Conservation (phyloP, 305 asterid species). For the Caryopteris hybrid region DNA sequence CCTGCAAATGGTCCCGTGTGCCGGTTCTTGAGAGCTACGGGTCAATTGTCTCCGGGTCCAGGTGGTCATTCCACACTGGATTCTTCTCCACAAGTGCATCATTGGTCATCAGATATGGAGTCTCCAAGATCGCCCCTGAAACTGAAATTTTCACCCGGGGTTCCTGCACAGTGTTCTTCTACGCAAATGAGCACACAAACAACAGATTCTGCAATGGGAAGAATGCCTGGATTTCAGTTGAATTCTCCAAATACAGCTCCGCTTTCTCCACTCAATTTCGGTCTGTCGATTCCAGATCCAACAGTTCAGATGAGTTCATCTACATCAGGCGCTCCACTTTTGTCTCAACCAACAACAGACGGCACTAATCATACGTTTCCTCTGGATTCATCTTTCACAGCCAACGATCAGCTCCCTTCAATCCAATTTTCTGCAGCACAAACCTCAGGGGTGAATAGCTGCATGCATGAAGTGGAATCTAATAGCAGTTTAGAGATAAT, state of each 20-base stretch:
- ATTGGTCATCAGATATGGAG: conserved; percentile 11
- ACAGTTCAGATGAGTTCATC: neutral
- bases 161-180: neutral
- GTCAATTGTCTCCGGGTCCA: neutral
- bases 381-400: neutral
- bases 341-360: conserved; percentile 18
- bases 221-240: conserved; percentile 13
- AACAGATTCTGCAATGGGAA: conserved; percentile 4
- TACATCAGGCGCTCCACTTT: neutral
- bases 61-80: conserved; percentile 2
- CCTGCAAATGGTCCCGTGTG: conserved; percentile 5
- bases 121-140: conserved; percentile 28
- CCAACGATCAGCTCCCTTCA: conserved; percentile 30
- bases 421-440: conserved; percentile 26
- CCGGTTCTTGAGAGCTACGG: conserved; percentile 15
- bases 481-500: conserved; percentile 18
- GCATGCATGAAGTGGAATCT: conserved; percentile 4
- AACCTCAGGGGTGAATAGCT: neutral
- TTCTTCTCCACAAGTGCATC: conserved; percentile 2
- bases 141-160: conserved; percentile 7
- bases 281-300: conserved; percentile 7
- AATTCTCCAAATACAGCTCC: conserved; percentile 11
- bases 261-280: conserved; percentile 27
- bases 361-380: neutral
- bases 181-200: neutral